phyloP scores from a whole-genome alignment of 176 grass and related monocot genomes.

The Zoysia japonica region DNA sequence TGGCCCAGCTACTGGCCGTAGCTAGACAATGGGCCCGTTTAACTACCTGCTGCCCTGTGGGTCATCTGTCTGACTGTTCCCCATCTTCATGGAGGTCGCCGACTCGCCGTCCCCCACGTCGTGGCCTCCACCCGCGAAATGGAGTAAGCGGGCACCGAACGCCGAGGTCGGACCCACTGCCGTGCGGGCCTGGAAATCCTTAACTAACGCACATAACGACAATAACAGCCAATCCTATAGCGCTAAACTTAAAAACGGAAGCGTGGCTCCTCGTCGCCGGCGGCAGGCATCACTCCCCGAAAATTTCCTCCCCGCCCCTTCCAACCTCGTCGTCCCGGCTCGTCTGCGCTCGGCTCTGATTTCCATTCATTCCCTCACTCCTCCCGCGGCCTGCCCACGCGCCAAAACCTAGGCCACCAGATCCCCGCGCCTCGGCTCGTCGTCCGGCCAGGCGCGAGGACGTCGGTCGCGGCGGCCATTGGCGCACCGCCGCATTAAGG shows the following conservation, averaged over 20 bases:
- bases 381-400: not conserved
- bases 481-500: constrained; percentile 32
- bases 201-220: not conserved
- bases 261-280: not conserved
- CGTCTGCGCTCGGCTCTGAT: not conserved
- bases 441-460: not conserved
- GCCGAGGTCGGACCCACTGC: not conserved
- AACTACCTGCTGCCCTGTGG: not conserved
- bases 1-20: too few species aligned
- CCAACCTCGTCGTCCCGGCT: constrained; percentile 35
- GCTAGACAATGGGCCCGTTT: too few species aligned
- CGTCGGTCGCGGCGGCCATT: constrained; percentile 30
- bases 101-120: too few species aligned
- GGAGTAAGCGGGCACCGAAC: not conserved
- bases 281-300: constrained; percentile 1
- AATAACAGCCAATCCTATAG: constrained; percentile 12
- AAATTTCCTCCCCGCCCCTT: constrained; percentile 7
- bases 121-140: not conserved
- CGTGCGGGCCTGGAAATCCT: not conserved
- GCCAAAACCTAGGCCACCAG: constrained; percentile 30
- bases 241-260: constrained; percentile 37
- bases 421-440: constrained; percentile 21
- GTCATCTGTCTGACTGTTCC: too few species aligned
- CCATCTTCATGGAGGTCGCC: not conserved
- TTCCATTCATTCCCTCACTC: constrained; percentile 18